phyloP scores from a whole-genome alignment of 371 early-diverging fungal species.

The Mortierella sp. region DNA sequence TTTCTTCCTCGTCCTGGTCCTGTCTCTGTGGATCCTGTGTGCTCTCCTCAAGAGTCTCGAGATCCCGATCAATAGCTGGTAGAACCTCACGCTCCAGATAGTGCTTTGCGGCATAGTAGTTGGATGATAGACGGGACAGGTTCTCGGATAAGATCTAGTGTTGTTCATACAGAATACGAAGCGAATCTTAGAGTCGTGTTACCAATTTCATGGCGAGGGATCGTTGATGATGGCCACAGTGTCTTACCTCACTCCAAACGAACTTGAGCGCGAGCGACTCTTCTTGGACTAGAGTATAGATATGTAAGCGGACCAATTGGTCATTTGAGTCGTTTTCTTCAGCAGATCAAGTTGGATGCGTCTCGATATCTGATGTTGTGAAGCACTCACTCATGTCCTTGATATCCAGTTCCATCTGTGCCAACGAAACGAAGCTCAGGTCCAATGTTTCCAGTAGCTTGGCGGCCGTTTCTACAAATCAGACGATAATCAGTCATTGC shows the following conservation, averaged over 20 bases:
- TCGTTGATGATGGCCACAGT: background rate
- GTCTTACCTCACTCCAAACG: constrained; percentile 69
- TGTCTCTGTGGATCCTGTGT: constrained; percentile 2
- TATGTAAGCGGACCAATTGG: no score
- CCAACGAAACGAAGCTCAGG: constrained; percentile 62
- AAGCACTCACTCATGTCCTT: constrained; percentile 62
- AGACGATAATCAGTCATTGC: background rate
- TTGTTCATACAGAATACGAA: background rate
- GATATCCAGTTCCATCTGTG: constrained; percentile 70
- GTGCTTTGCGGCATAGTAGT: constrained; percentile 77
- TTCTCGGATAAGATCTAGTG: constrained; percentile 69
- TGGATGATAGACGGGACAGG: constrained; percentile 67
- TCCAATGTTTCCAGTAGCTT: constrained; percentile 64
- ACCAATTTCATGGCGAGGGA: background rate
- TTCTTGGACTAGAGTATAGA: constrained; percentile 56
- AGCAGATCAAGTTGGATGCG: no score
- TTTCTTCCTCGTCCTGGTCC: constrained; percentile 22
- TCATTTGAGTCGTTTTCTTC: no score
- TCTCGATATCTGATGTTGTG: no score
- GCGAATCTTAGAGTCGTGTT: background rate
- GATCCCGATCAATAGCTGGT: constrained; percentile 69
- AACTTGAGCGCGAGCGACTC: constrained; percentile 70
- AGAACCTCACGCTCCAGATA: constrained; percentile 71
- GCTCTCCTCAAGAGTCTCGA: constrained; percentile 53
- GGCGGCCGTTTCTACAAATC: constrained; percentile 17